A percentile compares a stretch with the other conserved stretches of the same genome.
These are phyloP conservation scores for Mycena sanguinolenta DNA, from an alignment of 768 basidiomycete species.

Conservation along the genomic window DNA sequence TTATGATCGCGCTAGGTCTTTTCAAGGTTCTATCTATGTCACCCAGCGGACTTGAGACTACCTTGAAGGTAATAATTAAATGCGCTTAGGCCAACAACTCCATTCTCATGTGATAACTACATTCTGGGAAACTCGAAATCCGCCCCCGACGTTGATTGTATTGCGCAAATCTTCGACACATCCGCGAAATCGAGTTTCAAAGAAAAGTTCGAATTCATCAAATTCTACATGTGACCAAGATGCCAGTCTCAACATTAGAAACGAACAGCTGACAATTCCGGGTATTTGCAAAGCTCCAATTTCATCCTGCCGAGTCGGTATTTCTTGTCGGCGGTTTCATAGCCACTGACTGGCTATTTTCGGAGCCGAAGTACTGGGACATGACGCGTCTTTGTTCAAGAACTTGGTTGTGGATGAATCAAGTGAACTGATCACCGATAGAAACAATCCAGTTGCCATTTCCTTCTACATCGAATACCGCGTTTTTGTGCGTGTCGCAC, in stretches of 20 bases:
- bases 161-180: constrained; percentile 59
- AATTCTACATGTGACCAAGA: constrained; percentile 60
- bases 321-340: constrained; percentile 69
- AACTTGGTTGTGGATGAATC: too few species aligned
- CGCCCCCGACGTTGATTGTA: constrained; percentile 55
- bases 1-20: too few species aligned
- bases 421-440: neutral
- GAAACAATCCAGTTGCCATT: constrained; percentile 35
- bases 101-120: too few species aligned
- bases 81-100: too few species aligned
- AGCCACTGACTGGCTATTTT: constrained; percentile 63
- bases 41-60: constrained; percentile 58
- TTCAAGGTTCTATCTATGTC: constrained; percentile 68
- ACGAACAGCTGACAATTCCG: constrained; percentile 61
- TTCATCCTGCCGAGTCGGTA: constrained; percentile 43
- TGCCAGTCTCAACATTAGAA: constrained; percentile 53
- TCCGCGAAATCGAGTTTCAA: constrained; percentile 61
- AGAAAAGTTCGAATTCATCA: constrained; percentile 57
- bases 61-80: constrained; percentile 50
- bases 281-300: constrained; percentile 36
- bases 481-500: constrained; percentile 28
- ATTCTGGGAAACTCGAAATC: constrained; percentile 57
- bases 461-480: constrained; percentile 33
- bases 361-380: constrained; percentile 54
- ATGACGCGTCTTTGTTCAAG: too few species aligned